Conservation (phyloP, 225 moss, liverwort and hornwort species). For the Straminergon stramineum region DNA sequence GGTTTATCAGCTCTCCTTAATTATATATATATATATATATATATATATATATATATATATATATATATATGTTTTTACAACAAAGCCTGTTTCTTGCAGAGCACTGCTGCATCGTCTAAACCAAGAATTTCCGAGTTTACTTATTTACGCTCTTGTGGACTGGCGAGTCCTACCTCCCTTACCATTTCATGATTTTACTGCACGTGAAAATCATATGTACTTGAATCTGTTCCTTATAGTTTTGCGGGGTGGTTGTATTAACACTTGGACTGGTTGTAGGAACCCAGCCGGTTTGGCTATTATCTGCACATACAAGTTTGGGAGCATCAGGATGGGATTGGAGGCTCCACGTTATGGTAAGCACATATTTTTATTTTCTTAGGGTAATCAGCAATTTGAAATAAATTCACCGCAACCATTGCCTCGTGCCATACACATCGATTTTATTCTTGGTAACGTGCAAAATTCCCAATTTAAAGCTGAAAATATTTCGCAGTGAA, state of each 20-base stretch:
- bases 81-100: slow-evolving; percentile 28
- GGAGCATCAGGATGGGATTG: slow-evolving; percentile 83
- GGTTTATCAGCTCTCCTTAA: neutral
- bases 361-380: neutral
- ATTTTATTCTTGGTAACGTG: neutral
- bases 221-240: neutral
- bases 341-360: slow-evolving; percentile 72
- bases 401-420: neutral
- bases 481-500: neutral
- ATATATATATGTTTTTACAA: neutral
- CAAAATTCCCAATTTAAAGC: neutral
- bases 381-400: neutral
- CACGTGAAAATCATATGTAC: neutral
- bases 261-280: slow-evolving; percentile 26
- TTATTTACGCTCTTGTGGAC: slow-evolving; percentile 74
- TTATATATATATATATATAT: neutral
- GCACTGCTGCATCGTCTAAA: slow-evolving; percentile 66
- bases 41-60: neutral
- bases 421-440: neutral
- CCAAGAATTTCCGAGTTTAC: slow-evolving; percentile 42
- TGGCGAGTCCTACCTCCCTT: slow-evolving; percentile 34
- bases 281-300: slow-evolving; percentile 93
- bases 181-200: neutral
- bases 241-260: neutral
- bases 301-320: slow-evolving; percentile 80